phyloP scores from a whole-genome alignment of 1,284 basidiomycete genomes.

The Apiotrichum sp. region DNA sequence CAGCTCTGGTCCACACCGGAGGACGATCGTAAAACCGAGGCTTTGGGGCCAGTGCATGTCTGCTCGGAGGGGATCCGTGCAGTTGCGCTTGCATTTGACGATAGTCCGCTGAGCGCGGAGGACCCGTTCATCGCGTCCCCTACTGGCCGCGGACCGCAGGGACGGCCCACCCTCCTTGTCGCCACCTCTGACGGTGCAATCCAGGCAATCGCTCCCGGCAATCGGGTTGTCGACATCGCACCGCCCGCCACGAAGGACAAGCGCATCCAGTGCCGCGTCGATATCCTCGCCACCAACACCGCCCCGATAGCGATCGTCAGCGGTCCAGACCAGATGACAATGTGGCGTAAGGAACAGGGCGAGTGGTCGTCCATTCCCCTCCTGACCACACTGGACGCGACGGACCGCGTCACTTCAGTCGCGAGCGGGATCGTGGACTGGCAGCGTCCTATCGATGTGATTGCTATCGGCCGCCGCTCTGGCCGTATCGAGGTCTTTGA shows the following conservation, averaged over 20 bases:
- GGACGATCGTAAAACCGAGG: slow-evolving; percentile 12
- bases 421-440: slow-evolving; percentile 7
- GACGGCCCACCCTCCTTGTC: slow-evolving; percentile 12
- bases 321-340: not conserved
- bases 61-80: slow-evolving; percentile 3
- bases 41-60: not conserved
- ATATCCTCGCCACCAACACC: slow-evolving; percentile 7
- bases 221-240: slow-evolving; percentile 8
- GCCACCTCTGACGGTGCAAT: slow-evolving; percentile 13
- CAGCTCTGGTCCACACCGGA: slow-evolving; percentile 14
- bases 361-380: slow-evolving; percentile 10
- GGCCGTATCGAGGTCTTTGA: slow-evolving; percentile 36
- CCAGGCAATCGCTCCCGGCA: slow-evolving; percentile 4
- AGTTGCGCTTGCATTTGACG: slow-evolving; percentile 7
- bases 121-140: slow-evolving; percentile 17
- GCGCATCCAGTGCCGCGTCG: not conserved
- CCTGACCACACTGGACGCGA: slow-evolving; percentile 3
- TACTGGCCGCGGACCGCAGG: not conserved
- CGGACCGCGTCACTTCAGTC: slow-evolving; percentile 20
- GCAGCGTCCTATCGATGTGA: slow-evolving; percentile 9
- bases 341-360: slow-evolving; percentile 15
- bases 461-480: slow-evolving; percentile 31
- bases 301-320: slow-evolving; percentile 6
- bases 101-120: slow-evolving; percentile 2
- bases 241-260: not conserved